Percentiles rank a stretch among this genome's conserved stretches.
Evolutionary conservation across 257 asterid species (phyloP).

Genomic region (Jasminum sambac): DNA sequence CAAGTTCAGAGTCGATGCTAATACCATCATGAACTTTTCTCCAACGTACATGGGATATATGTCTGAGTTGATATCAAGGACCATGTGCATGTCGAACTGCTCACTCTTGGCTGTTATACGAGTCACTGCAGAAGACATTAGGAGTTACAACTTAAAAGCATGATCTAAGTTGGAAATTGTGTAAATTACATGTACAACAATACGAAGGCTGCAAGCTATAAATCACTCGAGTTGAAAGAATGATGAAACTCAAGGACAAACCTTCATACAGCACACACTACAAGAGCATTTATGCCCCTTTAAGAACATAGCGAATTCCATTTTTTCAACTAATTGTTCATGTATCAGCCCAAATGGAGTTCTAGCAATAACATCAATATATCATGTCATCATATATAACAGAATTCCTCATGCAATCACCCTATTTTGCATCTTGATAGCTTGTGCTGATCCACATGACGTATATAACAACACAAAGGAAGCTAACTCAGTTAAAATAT

Average conservation of each 20-base stretch:
- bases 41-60: constrained; percentile 73
- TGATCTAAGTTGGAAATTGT: constrained; percentile 2
- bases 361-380: not conserved
- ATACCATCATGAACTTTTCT: constrained; percentile 84
- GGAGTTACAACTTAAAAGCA: not conserved
- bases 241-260: not conserved
- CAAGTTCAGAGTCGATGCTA: constrained; percentile 87
- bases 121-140: constrained; percentile 39
- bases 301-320: not conserved
- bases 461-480: not conserved
- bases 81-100: constrained; percentile 80
- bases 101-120: constrained; percentile 86
- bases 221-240: not conserved
- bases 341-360: not conserved
- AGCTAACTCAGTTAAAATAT: too few relatives aligned
- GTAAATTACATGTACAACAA: not conserved
- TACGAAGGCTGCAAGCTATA: not conserved
- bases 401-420: not conserved
- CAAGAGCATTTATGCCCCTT: not conserved
- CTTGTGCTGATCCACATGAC: not conserved
- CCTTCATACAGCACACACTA: not conserved
- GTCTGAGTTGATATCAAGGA: constrained; percentile 73
- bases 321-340: not conserved
- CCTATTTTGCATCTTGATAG: not conserved
- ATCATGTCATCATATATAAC: not conserved